phyloP scores from a whole-genome alignment of 306 rosid species.

The Arachis hypogaea region DNA sequence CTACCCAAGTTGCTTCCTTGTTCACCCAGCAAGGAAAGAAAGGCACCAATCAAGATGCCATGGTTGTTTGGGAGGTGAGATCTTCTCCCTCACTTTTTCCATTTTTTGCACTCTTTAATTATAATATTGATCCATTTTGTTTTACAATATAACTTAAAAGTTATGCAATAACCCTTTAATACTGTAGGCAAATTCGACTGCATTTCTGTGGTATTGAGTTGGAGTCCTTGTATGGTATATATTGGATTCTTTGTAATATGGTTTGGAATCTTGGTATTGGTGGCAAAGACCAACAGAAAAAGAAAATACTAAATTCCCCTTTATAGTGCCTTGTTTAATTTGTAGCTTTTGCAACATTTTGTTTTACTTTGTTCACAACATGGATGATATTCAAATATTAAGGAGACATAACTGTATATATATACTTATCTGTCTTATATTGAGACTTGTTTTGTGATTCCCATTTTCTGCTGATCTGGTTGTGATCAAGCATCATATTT shows the following conservation, averaged over 20 bases:
- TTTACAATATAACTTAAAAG: not conserved
- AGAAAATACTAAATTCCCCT: too few relatives aligned
- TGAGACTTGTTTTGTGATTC: conserved; percentile 3
- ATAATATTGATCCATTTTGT: not conserved
- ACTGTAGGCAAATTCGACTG: too few relatives aligned
- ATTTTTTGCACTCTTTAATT: not conserved
- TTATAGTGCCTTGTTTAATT: conserved; percentile 2
- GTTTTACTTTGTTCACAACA: conserved; percentile 28
- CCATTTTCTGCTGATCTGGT: conserved; percentile 8
- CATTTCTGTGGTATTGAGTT: too few relatives aligned
- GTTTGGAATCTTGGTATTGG: too few relatives aligned
- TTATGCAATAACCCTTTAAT: not conserved
- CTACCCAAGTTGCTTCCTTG: conserved; percentile 70
- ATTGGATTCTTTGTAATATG: too few relatives aligned
- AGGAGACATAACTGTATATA: not conserved
- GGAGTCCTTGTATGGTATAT: too few relatives aligned
- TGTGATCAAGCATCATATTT: conserved; percentile 5
- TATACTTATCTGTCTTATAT: conserved; percentile 4
- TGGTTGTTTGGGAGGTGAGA: conserved; percentile 99
- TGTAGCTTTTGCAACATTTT: conserved; percentile 12
- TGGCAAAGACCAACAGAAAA: too few relatives aligned
- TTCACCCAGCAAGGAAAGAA: conserved; percentile 96
- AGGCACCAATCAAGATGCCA: conserved; percentile 98
- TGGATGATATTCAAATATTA: conserved; percentile 14
- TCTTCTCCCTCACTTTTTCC: conserved; percentile 19